Evolutionary conservation across 2,329 filamentous ascomycete species (phyloP).

Genomic region (Epichloe hybrida): DNA sequence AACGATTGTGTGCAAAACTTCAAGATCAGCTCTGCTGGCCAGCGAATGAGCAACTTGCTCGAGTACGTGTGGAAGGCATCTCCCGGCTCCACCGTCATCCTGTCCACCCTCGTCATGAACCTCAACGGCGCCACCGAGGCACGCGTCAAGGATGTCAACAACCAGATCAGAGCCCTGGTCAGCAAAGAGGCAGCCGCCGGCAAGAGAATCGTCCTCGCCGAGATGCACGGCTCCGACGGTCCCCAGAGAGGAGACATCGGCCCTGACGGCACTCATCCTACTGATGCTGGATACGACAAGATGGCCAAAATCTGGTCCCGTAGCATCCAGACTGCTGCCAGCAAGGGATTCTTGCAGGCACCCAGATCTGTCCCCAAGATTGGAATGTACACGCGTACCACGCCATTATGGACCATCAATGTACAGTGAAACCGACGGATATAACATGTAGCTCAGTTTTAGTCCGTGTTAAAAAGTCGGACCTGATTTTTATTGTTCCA

Average conservation of each 20-base stretch:
- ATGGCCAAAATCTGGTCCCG: constrained; percentile 26
- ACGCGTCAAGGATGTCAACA: constrained; percentile 20
- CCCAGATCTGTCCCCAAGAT: constrained; percentile 5
- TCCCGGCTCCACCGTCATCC: constrained; percentile 20
- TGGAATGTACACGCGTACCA: background rate
- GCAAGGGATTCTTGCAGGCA: constrained; percentile 11
- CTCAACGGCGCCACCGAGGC: constrained; percentile 14
- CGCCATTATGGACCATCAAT: too few species aligned
- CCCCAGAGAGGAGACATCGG: constrained; percentile 19
- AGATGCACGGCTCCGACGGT: constrained; percentile 23
- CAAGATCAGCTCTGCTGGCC: constrained; percentile 16
- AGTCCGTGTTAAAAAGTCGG: too few species aligned
- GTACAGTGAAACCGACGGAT: too few species aligned
- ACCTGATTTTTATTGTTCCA: too few species aligned
- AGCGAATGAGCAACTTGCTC: constrained; percentile 22
- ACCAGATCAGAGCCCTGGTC: constrained; percentile 17
- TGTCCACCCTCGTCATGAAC: constrained; percentile 25
- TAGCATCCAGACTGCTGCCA: constrained; percentile 15
- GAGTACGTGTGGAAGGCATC: constrained; percentile 19
- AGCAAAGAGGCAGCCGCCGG: constrained; percentile 13
- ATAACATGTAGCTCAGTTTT: too few species aligned
- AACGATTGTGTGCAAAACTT: constrained; percentile 26
- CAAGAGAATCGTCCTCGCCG: constrained; percentile 23
- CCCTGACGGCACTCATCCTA: constrained; percentile 26
- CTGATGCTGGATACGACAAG: constrained; percentile 25